phyloP scores from a whole-genome alignment of 306 rosid genomes.

The Mucuna pruriens region DNA sequence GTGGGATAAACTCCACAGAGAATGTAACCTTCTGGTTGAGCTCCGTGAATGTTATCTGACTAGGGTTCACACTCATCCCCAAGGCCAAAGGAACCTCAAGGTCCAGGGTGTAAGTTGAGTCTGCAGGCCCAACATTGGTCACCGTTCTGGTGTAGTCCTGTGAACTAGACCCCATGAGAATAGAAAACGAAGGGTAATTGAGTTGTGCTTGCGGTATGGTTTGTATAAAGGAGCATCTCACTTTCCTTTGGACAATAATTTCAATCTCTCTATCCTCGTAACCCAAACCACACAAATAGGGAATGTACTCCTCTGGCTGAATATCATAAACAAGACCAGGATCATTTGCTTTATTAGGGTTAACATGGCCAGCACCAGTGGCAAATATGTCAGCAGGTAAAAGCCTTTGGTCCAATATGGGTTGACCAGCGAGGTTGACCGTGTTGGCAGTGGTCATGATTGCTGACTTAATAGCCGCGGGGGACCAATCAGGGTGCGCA shows the following conservation, averaged over 20 bases:
- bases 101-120: conserved; percentile 40
- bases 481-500: conserved; percentile 74
- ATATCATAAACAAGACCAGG: conserved; percentile 60
- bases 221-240: conserved; percentile 37
- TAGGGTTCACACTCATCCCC: conserved; percentile 47
- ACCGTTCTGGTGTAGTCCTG: conserved; percentile 52
- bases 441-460: conserved; percentile 54
- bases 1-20: conserved; percentile 43
- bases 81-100: conserved; percentile 41
- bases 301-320: conserved; percentile 49
- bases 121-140: conserved; percentile 58
- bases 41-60: conserved; percentile 41
- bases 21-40: conserved; percentile 49
- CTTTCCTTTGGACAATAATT: conserved; percentile 36
- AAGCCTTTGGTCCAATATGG: conserved; percentile 48
- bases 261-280: conserved; percentile 45
- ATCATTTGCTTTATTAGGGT: conserved; percentile 57
- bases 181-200: conserved; percentile 62
- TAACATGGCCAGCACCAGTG: conserved; percentile 69
- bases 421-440: conserved; percentile 41
- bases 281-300: conserved; percentile 63
- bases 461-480: conserved; percentile 68
- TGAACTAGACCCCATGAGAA: conserved; percentile 35
- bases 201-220: conserved; percentile 51
- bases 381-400: conserved; percentile 55